Conservation (phyloP, 2,329 filamentous ascomycete genomes). For the Talaromyces sp. region DNA sequence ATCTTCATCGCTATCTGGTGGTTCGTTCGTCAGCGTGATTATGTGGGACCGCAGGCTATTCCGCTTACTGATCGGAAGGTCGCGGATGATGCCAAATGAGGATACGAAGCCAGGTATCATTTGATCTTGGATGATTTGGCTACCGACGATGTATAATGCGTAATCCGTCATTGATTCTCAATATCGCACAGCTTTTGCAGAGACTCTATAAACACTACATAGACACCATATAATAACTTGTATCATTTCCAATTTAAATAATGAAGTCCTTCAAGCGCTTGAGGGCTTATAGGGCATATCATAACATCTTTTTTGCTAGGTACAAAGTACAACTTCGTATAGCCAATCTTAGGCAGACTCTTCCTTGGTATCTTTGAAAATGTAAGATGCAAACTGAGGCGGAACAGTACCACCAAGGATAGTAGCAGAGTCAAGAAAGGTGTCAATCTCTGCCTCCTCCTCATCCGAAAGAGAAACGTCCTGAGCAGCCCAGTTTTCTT, state of each 20-base stretch:
- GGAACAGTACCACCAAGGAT: constrained; percentile 10
- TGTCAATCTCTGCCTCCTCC: constrained; percentile 14
- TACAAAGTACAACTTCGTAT: neutral
- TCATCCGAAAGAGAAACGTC: constrained; percentile 7
- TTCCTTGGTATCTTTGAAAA: constrained; percentile 17
- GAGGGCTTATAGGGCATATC: neutral
- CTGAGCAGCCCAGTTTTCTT: constrained; percentile 17
- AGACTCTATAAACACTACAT: neutral
- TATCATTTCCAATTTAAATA: neutral
- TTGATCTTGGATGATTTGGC: neutral
- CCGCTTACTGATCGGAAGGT: constrained; percentile 36
- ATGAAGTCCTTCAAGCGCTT: neutral
- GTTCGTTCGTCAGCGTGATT: constrained; percentile 35
- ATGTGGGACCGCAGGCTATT: constrained; percentile 39
- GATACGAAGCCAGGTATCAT: neutral
- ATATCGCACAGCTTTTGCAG: no score
- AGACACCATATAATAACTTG: neutral
- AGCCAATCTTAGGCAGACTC: neutral
- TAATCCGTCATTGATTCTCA: neutral
- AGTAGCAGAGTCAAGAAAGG: constrained; percentile 8
- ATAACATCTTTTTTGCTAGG: neutral
- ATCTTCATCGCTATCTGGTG: constrained; percentile 52
- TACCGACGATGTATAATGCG: neutral
- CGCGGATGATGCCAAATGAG: constrained; percentile 33
- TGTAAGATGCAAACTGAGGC: constrained; percentile 2